Conservation (phyloP, 192 early-diverging fungal genomes). For the Kappamyces sp. region DNA sequence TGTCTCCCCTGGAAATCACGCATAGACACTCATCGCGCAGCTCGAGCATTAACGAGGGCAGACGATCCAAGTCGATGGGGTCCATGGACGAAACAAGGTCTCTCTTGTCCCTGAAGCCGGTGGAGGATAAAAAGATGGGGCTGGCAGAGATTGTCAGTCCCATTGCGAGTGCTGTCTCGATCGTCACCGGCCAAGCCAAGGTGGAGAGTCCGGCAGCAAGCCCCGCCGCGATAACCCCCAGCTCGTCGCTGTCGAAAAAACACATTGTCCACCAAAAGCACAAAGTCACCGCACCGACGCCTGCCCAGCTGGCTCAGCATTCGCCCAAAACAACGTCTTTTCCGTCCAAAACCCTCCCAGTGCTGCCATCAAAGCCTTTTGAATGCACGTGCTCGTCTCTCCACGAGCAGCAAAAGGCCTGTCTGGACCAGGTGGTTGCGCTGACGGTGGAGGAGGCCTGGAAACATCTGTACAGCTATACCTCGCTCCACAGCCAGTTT, state of each 20-base stretch:
- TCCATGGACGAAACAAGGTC: not conserved
- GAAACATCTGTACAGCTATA: not conserved
- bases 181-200: too few relatives aligned
- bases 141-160: too few relatives aligned
- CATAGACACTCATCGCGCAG: not conserved
- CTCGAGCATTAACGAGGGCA: too few relatives aligned
- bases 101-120: not conserved
- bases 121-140: not conserved
- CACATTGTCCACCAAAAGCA: slow-evolving; percentile 10
- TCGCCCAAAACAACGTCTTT: not conserved
- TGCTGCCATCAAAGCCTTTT: too few relatives aligned
- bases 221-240: too few relatives aligned
- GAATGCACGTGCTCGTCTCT: too few relatives aligned
- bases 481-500: not conserved
- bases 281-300: not conserved
- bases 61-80: slow-evolving; percentile 11
- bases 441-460: not conserved
- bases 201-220: too few relatives aligned
- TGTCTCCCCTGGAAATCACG: not conserved
- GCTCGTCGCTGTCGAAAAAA: not conserved
- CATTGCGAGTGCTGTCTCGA: too few relatives aligned
- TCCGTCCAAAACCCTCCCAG: too few relatives aligned
- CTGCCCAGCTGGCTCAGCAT: slow-evolving; percentile 4
- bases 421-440: too few relatives aligned
- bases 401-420: too few relatives aligned